Conservation (phyloP, 2,329 filamentous ascomycete species). For the Didymella lethalis region DNA sequence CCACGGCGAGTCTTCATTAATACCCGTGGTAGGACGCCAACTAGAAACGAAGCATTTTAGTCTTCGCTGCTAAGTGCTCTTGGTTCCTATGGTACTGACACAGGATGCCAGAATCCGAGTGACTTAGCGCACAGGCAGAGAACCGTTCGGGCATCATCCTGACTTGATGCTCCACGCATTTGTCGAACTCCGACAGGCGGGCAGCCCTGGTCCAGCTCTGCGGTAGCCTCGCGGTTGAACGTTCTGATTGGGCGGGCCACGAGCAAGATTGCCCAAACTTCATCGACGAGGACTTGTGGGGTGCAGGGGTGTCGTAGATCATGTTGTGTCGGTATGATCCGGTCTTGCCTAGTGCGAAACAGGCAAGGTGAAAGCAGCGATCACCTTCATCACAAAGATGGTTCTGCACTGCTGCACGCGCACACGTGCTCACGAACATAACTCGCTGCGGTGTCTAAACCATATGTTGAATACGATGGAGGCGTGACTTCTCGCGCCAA, state of each 20-base stretch:
- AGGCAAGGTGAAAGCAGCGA: not conserved
- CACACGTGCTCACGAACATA: not conserved
- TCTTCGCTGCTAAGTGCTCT: not conserved
- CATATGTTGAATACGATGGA: not conserved
- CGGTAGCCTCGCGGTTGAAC: not conserved
- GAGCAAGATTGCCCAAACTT: not conserved
- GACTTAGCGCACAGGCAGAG: not conserved
- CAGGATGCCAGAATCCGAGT: not conserved
- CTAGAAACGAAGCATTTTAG: not conserved
- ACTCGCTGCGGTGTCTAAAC: not conserved
- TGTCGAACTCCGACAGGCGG: not conserved
- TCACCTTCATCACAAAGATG: not conserved
- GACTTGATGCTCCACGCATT: not conserved
- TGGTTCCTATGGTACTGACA: not conserved
- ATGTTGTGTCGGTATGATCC: not conserved
- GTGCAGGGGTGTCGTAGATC: not conserved
- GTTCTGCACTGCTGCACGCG: not conserved
- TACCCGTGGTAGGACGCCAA: not conserved
- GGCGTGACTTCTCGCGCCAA: not conserved
- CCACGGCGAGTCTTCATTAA: not conserved
- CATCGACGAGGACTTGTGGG: not conserved
- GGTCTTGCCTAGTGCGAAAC: not conserved
- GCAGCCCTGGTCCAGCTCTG: not conserved
- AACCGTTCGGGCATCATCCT: not conserved
- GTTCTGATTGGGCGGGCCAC: not conserved